Conservation (phyloP, 1,284 basidiomycete species). For the Irpex sp. region DNA sequence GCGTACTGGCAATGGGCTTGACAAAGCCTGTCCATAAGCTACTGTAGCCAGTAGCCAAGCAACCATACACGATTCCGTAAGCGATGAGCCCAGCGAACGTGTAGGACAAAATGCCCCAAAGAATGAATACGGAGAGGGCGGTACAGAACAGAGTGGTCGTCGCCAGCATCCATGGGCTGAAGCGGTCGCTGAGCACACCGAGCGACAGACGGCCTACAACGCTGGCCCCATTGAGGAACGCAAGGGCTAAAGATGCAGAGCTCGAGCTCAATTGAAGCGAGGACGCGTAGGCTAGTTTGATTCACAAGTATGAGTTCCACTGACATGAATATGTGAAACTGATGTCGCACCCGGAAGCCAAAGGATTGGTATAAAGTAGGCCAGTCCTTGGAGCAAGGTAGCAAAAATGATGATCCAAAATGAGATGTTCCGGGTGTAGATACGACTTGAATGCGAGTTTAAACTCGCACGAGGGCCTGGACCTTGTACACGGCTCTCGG, state of each 20-base stretch:
- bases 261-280: slow-evolving; percentile 15
- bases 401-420: slow-evolving; percentile 19
- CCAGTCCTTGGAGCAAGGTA: slow-evolving; percentile 23
- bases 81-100: slow-evolving; percentile 21
- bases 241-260: slow-evolving; percentile 18
- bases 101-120: slow-evolving; percentile 26
- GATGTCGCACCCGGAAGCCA: slow-evolving; percentile 19
- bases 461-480: slow-evolving; percentile 4
- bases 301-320: not conserved
- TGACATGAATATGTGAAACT: not conserved
- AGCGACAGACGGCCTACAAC: slow-evolving; percentile 22
- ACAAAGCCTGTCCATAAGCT: slow-evolving; percentile 25
- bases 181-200: slow-evolving; percentile 22
- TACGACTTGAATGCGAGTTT: not conserved
- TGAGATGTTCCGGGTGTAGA: slow-evolving; percentile 17
- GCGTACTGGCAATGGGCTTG: slow-evolving; percentile 17
- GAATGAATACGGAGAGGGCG: slow-evolving; percentile 20
- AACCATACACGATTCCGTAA: slow-evolving; percentile 23
- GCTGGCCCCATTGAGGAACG: slow-evolving; percentile 21
- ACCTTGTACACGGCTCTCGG: slow-evolving; percentile 15
- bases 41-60: slow-evolving; percentile 25
- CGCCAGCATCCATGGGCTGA: slow-evolving; percentile 24
- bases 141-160: slow-evolving; percentile 16
- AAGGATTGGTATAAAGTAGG: slow-evolving; percentile 20
- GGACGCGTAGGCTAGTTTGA: slow-evolving; percentile 18